Evolutionary conservation across 371 early-diverging fungal species (phyloP).

Genomic region (Mortierella sp.): DNA sequence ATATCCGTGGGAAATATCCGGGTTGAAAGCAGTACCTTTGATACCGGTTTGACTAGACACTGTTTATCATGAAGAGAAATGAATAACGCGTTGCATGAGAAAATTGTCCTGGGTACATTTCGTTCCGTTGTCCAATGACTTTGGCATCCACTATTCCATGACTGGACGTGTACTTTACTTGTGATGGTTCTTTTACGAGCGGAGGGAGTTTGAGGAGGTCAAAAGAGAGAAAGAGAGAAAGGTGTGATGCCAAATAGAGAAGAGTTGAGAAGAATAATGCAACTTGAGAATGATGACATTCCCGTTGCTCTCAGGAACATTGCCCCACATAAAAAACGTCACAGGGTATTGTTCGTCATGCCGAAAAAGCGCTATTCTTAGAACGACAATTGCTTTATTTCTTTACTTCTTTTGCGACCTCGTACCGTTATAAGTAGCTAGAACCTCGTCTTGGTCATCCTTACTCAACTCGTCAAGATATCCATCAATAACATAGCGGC

Average conservation of each 20-base stretch:
- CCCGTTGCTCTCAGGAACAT: conserved; percentile 8
- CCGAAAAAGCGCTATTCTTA: no score
- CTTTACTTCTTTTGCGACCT: no score
- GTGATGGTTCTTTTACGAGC: conserved; percentile 6
- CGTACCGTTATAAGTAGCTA: not conserved
- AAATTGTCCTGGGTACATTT: not conserved
- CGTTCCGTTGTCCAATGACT: not conserved
- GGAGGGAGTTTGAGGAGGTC: not conserved
- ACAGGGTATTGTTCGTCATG: not conserved
- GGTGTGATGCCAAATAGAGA: not conserved
- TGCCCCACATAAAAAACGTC: conserved; percentile 1
- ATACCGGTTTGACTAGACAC: conserved; percentile 57
- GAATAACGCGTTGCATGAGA: conserved; percentile 1
- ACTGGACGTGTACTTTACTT: conserved; percentile 12
- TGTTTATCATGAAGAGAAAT: conserved; percentile 9
- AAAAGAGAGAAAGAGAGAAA: not conserved
- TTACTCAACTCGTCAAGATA: conserved; percentile 14
- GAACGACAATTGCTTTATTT: no score
- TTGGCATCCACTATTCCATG: not conserved
- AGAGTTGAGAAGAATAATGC: not conserved
- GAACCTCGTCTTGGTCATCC: conserved; percentile 10
- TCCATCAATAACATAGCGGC: conserved; percentile 38
- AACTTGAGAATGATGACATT: conserved; percentile 5
- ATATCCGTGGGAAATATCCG: not conserved
- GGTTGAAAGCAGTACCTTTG: conserved; percentile 45